Evolutionary conservation across 2,329 filamentous ascomycete genomes (phyloP), one percentile per base, ranked within the genome.

Genomic region (Arachnomyces sp.): DNA sequence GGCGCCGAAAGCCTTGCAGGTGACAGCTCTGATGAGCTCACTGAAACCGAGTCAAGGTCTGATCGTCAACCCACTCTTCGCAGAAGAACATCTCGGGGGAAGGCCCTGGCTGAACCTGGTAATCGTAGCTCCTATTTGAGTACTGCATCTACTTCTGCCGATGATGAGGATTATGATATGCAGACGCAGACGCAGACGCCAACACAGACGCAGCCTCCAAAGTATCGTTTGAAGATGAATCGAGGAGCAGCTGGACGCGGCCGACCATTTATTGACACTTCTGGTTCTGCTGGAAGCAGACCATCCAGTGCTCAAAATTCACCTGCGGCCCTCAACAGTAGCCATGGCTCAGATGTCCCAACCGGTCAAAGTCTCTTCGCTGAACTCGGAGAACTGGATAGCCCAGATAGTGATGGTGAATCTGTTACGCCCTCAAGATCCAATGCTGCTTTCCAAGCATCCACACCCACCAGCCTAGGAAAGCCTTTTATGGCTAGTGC

Each of bases 121-220:
- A 75, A 77, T 51, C 75, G 82, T 14, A 69, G 73, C 44, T 90
- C 87, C 0, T 86, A 84, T 63, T 74, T 86, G 54, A 95, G 88
- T 64, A 94, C 88, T 7, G 88, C 88, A 3, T 95, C 89, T 1
- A 90, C 84, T 1, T 93, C 87, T 18, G 82, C 75, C 3, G 87
- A 77, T 45, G 87, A 94, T 38, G 80, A 82, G 41, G 75, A 79
- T 39, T 78, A 79, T 43, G 72, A 77, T 12, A 62, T 77, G 17
- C 77, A 72, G 54, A 88, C 82, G 7, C 69, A 75, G 11, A 63
- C 78, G 6, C 78, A 72, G 55, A 92, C 82, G 11, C 85, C 73
- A 43, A 68, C 78, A 21, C 75, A 80, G 42, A 67, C 72, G 18
- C 73, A 82, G 11, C 77, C 82, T 36, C 71, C 77, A 41, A 82